Evolutionary conservation across 192 early-diverging fungal species (phyloP).

Genomic region (Coemansia sp.): DNA sequence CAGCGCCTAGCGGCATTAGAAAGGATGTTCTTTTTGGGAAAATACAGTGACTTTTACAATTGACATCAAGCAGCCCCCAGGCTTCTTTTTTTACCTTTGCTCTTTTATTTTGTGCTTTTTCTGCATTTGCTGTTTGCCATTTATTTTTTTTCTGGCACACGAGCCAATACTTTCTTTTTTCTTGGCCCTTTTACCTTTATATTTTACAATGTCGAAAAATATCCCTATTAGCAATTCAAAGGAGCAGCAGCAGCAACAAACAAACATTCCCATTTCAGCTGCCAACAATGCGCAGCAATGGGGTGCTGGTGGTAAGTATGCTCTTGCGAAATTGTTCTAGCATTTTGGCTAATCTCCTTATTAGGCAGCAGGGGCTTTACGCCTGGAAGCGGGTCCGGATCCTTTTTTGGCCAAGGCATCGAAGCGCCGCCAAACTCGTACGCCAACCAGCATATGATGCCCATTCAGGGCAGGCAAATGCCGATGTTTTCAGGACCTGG

Average conservation of each 20-base stretch:
- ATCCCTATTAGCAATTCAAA: constrained; percentile 12
- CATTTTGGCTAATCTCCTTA: too few species aligned
- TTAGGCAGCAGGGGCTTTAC: not conserved
- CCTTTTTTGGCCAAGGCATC: constrained; percentile 10
- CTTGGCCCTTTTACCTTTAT: not conserved
- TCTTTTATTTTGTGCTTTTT: constrained; percentile 12
- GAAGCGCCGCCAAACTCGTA: constrained; percentile 38
- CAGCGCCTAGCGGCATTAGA: too few species aligned
- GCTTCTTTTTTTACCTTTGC: constrained; percentile 8
- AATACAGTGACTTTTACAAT: too few species aligned
- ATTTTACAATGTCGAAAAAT: constrained; percentile 31
- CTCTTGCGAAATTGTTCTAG: not conserved
- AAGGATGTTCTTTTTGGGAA: too few species aligned
- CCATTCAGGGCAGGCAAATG: constrained; percentile 2
- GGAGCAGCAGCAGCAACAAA: constrained; percentile 8
- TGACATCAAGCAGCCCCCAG: too few species aligned
- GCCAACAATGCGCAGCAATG: constrained; percentile 8
- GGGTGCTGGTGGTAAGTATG: constrained; percentile 1
- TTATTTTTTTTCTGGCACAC: not conserved
- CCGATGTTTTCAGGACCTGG: not conserved
- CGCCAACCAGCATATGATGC: constrained; percentile 2
- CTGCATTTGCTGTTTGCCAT: constrained; percentile 1
- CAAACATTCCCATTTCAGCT: constrained; percentile 26
- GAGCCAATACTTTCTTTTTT: not conserved
- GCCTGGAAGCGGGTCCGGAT: not conserved